These are phyloP conservation scores for Tetracladium setigerum DNA, from an alignment of 495 filamentous ascomycete genomes.

Conservation along the genomic window DNA sequence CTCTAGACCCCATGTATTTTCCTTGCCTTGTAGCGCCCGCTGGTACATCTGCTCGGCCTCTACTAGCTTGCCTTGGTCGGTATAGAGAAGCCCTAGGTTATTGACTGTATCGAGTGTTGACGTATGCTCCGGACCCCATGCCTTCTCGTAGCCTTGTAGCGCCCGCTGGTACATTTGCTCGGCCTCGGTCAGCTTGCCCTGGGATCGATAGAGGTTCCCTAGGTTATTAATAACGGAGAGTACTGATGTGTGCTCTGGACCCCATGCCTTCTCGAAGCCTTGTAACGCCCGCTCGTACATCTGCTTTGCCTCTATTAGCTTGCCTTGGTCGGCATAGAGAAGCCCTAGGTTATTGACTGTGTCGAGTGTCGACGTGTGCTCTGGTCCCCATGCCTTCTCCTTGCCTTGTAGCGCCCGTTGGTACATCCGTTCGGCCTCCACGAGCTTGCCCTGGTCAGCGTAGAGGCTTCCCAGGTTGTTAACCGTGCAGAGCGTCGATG, in stretches of 20 bases:
- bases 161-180: conserved; percentile 29
- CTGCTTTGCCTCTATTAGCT: conserved; percentile 20
- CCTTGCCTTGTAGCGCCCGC: conserved; percentile 30
- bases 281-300: conserved; percentile 26
- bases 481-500: conserved; percentile 28
- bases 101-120: conserved; percentile 28
- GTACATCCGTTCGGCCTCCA: conserved; percentile 28
- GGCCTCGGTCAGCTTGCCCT: conserved; percentile 20
- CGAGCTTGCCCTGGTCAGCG: conserved; percentile 23
- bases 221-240: conserved; percentile 17
- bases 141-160: conserved; percentile 29
- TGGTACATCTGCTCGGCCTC: conserved; percentile 27
- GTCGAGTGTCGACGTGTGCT: conserved; percentile 30
- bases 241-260: conserved; percentile 26
- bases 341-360: conserved; percentile 21
- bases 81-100: conserved; percentile 24
- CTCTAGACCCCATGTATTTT: conserved; percentile 27
- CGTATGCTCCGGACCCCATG: conserved; percentile 29
- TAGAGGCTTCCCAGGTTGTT: conserved; percentile 26
- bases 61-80: conserved; percentile 18
- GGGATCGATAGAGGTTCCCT: conserved; percentile 17
- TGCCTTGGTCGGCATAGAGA: conserved; percentile 20
- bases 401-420: conserved; percentile 28
- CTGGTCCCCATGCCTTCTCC: conserved; percentile 29
- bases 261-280: conserved; percentile 29